Evolutionary conservation across 106 monocot genomes (phyloP), one percentile per base, ranked within the genome.

Genomic region (Phalaenopsis aphrodite): DNA sequence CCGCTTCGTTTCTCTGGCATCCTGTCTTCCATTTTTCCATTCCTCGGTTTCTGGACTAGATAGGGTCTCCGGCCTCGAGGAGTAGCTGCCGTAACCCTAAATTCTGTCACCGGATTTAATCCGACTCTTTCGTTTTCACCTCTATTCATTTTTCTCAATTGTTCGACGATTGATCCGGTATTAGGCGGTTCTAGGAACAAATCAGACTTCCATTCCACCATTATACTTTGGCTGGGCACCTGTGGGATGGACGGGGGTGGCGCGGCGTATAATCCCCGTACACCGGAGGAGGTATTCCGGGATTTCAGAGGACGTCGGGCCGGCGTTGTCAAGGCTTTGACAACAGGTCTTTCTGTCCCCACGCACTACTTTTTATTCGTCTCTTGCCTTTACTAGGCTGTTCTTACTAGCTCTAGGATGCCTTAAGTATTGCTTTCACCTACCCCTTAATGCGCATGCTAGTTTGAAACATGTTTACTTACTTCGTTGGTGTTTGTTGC

Each of bases 301-400:
- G 75, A 76, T 76, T 76, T 76, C 48, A 76, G 48, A 49, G 75
- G 75, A 23, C n/a, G 48, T 4, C 48, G 48, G 75, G 75, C 75
- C 10, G 75, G 75, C 46, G 24, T 76, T 21, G 47, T 76, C 75
- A 76, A 76, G 75, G 75, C 75, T 76, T 12, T 76, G 8, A 76
- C 75, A 7, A 76, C 75, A 76, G 75, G 75, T 74, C 41, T 18
- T 3, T 74, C 36, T 74, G 7, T 74, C 43, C 9, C 43, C 17
- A 39, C 39, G 8, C 39, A 41, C 39, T 38, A 30, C 66, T 21
- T 9, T 23, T 23, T 23, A 5, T 21, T 21, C 19, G 24, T 30
- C 30, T 30, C 66, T 66, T 30, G 56, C 14, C 17, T 6, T 6
- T 45, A 30, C 30, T 30, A 30, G 43, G 43, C 5, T 45, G 43